Evolutionary conservation across 768 basidiomycete species (phyloP).

Genomic region (Leccinum disarticulatum): DNA sequence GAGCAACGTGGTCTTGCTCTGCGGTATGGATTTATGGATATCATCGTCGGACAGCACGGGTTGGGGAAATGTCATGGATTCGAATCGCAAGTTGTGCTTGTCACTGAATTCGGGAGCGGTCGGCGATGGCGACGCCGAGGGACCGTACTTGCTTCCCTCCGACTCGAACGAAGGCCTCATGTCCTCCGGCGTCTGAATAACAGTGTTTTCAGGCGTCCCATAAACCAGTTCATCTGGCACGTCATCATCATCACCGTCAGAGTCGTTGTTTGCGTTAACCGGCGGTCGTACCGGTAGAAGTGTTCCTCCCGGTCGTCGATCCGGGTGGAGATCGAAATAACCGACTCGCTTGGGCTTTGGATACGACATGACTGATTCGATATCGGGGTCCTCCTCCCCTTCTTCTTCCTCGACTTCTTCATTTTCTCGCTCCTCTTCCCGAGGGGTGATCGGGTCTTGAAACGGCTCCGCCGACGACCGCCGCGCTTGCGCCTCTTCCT

Average conservation of each 20-base stretch:
- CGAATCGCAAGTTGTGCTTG: slow-evolving; percentile 26
- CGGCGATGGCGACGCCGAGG: slow-evolving; percentile 30
- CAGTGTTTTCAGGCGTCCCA: slow-evolving; percentile 24
- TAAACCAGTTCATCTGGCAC: slow-evolving; percentile 36
- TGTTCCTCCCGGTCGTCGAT: slow-evolving; percentile 46
- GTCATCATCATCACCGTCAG: slow-evolving; percentile 33
- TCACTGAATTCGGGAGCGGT: slow-evolving; percentile 29
- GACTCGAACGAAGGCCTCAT: slow-evolving; percentile 35
- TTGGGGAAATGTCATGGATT: slow-evolving; percentile 31
- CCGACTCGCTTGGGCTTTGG: slow-evolving; percentile 46
- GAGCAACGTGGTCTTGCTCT: slow-evolving; percentile 70
- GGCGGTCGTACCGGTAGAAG: slow-evolving; percentile 26
- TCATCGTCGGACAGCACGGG: slow-evolving; percentile 12
- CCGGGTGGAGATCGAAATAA: slow-evolving; percentile 81
- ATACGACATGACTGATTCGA: slow-evolving; percentile 40
- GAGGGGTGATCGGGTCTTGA: slow-evolving; percentile 11
- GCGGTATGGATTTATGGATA: slow-evolving; percentile 21
- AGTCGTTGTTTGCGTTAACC: slow-evolving; percentile 31
- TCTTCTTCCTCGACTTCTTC: slow-evolving; percentile 36
- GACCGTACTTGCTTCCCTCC: slow-evolving; percentile 34
- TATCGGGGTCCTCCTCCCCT: slow-evolving; percentile 43
- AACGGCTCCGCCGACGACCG: slow-evolving; percentile 19
- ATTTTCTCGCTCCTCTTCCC: neutral
- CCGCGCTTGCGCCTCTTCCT: slow-evolving; percentile 35
- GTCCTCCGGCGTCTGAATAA: slow-evolving; percentile 21